Base-by-base conservation (phyloP, 2,329 filamentous ascomycete genomes). In the Tolypocladium paradoxum region DNA sequence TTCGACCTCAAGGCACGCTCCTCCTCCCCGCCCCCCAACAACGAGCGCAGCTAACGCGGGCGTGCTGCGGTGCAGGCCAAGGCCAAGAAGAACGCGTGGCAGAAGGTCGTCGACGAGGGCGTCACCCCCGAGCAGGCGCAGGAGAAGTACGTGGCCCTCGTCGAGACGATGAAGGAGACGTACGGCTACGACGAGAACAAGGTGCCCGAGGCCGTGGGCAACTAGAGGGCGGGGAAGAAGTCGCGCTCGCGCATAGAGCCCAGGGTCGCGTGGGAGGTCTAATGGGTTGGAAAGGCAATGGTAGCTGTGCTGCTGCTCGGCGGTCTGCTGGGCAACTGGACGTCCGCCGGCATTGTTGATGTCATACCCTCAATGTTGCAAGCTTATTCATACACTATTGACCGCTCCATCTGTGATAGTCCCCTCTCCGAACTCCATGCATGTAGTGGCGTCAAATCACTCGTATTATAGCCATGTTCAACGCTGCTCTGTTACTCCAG, bases 21-120 rank as follows among this genome's bases (percentile, higher is more conserved):
- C 50, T n/a, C n/a, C n/a, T n/a, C 12, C 27, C 45, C 35, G 24
- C 47, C 27, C 35, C 9, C 16, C 34, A 27, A 29, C 33, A 27
- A 34, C 33, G 14, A 22, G 20, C n/a, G 4, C n/a, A 22, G 11
- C 34, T 18, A 24, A 16, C n/a, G 22, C 16, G 24, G 29, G 34
- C 16, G 27, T n/a, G 16, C 2, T 6, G 11, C 24, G 31, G 2
- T 50, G 60, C 62, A 90, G 87, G 83, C 76, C 73, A 95, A 93
- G 75, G 82, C 82, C 64, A 95, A 95, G 79, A 81, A 84, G 74
- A 79, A 76, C 63, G 82, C 85, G 52, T 96, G 90, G 90, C 74
- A 89, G 72, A 78, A 83, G 65, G 64, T 83, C 57, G 79, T 82
- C 64, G 80, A 90, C 56, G 77, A 83, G 55, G 81, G 78, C 50